Base-by-base conservation (phyloP, 139 green algal species). In the Klebsormidium nitens region DNA sequence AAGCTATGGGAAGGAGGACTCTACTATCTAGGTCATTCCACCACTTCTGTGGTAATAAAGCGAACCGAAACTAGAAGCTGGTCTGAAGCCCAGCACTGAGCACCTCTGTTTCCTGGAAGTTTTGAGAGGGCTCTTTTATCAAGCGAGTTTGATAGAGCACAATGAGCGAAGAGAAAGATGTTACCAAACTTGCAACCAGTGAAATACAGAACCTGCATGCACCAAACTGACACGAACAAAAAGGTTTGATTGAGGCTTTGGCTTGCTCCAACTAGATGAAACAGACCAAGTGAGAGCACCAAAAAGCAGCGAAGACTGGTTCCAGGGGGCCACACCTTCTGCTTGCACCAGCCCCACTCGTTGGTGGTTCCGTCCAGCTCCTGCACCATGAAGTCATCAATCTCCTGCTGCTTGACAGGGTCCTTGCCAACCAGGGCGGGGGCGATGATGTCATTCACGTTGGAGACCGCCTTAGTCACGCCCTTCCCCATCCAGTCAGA, bases 341-440 rank as follows among this genome's bases (percentile, higher is more conserved):
- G 62, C 52, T 77, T 77, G 70, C 70, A 77, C 70, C 70, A 77
- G 44, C 70, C 70, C 70, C 70, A 77, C 59, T 99, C 98, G 89
- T 99, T 97, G 46, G 88, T 75, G 31, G 92, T 97, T 74, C 94
- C 94, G 75, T 99, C 95, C 26, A 98, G 84, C 56, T 92, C 87
- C 67, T 66, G 19, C 2, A 88, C 87, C 95, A 99, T 98, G 80
- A 88, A 85, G 42, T 90, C 75, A 75, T 99, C 95, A 42, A 99
- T 74, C 17, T 81, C 87, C 52, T 84, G 88, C 88, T 98, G 93
- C 44, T 97, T 71, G 48, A 70, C 84, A 36, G 93, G 91, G 78
- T 98, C 82, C 88, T 72, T 77, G 47, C 72, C 72, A 8, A 91
- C 82, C 28, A 97, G 81, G 3, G 90, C 92, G 17, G 93, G 91